These are phyloP conservation scores for Cardiospermum halicacabum DNA, from an alignment of 345 rosid genomes.

Conservation along the genomic window DNA sequence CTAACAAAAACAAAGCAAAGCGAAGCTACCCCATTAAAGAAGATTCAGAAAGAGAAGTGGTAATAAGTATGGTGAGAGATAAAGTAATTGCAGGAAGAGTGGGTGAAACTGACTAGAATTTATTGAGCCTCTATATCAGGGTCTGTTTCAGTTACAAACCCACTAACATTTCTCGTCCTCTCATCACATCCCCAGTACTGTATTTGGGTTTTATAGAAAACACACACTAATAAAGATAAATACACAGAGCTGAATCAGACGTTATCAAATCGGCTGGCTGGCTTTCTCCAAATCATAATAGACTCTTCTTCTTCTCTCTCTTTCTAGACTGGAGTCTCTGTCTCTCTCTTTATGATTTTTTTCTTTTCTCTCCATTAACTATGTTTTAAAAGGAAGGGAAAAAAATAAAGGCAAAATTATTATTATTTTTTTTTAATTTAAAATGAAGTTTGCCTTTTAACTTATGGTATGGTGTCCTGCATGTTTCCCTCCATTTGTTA, in stretches of 20 bases:
- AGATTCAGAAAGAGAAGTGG: slow-evolving; percentile 18
- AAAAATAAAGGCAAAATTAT: background rate
- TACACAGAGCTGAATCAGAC: slow-evolving; percentile 20
- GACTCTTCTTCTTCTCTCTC: background rate
- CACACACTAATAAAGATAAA: too few relatives aligned
- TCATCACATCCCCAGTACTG: slow-evolving; percentile 20
- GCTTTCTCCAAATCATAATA: slow-evolving; percentile 17
- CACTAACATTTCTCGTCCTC: slow-evolving; percentile 24
- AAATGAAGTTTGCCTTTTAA: background rate
- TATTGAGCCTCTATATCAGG: slow-evolving; percentile 15
- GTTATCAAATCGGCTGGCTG: slow-evolving; percentile 31
- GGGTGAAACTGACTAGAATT: slow-evolving; percentile 19
- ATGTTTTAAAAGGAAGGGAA: background rate
- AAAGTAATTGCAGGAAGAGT: slow-evolving; percentile 7
- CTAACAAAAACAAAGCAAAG: slow-evolving; percentile 22
- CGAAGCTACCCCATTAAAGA: slow-evolving; percentile 38
- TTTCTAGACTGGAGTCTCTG: background rate
- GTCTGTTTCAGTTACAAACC: slow-evolving; percentile 37
- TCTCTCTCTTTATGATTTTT: slow-evolving; percentile 3
- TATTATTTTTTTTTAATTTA: too few relatives aligned
- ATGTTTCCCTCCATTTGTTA: slow-evolving; percentile 1
- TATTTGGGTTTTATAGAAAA: too few relatives aligned
- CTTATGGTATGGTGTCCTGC: background rate
- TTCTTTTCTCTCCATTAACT: background rate
- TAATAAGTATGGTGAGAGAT: slow-evolving; percentile 22